Evolutionary conservation across 2,329 filamentous ascomycete genomes (phyloP).

Genomic region (Hypoxylon sp.): DNA sequence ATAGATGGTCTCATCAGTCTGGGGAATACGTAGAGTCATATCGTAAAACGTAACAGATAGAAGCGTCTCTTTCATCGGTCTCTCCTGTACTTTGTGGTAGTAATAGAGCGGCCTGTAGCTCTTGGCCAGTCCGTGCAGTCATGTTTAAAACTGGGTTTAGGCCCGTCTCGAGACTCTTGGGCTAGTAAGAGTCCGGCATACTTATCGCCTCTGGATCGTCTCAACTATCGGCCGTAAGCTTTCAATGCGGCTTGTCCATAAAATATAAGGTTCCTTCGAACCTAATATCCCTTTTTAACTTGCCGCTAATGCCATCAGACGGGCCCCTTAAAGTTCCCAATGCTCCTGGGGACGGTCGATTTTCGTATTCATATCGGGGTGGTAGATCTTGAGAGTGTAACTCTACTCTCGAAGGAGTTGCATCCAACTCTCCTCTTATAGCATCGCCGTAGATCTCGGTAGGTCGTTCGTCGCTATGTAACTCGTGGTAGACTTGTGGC

Average conservation of each 20-base stretch:
- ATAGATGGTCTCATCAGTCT: not conserved
- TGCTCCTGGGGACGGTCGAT: slow-evolving; percentile 16
- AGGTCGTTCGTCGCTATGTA: slow-evolving; percentile 24
- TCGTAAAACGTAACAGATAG: not conserved
- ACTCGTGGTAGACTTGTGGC: slow-evolving; percentile 33
- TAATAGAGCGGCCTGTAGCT: too few species aligned
- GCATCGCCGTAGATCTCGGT: slow-evolving; percentile 35
- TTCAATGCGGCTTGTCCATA: not conserved
- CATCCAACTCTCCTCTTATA: slow-evolving; percentile 36
- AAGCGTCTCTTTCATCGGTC: not conserved
- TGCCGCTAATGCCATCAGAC: slow-evolving; percentile 11
- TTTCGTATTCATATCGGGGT: slow-evolving; percentile 30
- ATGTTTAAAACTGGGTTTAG: not conserved
- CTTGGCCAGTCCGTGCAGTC: not conserved
- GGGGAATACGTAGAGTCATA: not conserved
- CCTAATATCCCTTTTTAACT: not conserved
- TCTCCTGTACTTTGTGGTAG: not conserved
- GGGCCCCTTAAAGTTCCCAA: slow-evolving; percentile 35
- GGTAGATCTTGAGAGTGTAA: slow-evolving; percentile 36
- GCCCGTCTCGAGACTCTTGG: not conserved
- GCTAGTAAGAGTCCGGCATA: not conserved
- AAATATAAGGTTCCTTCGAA: not conserved
- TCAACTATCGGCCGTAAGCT: not conserved
- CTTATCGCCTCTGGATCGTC: not conserved
- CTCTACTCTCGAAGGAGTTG: slow-evolving; percentile 19